These are phyloP conservation scores for Penicillium sp. DNA, from an alignment of 2,329 filamentous ascomycete genomes.

Conservation along the genomic window DNA sequence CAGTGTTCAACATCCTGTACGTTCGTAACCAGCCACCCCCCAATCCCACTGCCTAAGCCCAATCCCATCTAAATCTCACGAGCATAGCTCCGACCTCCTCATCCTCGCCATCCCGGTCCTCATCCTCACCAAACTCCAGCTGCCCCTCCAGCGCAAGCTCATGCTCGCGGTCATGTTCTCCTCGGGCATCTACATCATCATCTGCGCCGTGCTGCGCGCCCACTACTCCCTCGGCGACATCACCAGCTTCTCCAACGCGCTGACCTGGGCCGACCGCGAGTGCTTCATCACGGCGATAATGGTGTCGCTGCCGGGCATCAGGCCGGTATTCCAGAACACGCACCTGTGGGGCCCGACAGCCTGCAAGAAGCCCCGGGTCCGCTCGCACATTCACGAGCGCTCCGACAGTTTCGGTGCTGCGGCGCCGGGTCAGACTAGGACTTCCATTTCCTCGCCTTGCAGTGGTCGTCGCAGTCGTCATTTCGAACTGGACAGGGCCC, in stretches of 20 bases:
- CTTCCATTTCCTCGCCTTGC: conserved; percentile 8
- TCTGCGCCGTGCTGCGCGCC: conserved; percentile 26
- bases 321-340: conserved; percentile 22
- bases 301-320: conserved; percentile 26
- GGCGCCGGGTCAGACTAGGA: conserved; percentile 12
- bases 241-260: conserved; percentile 18
- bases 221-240: conserved; percentile 27
- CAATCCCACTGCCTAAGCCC: not conserved
- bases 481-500: conserved; percentile 12
- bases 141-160: conserved; percentile 22
- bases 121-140: conserved; percentile 20
- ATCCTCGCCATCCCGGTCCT: conserved; percentile 24
- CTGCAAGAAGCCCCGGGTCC: conserved; percentile 5
- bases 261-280: conserved; percentile 28
- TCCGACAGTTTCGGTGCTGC: conserved; percentile 13
- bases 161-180: conserved; percentile 24
- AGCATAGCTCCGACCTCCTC: conserved; percentile 18
- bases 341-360: conserved; percentile 15
- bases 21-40: not conserved
- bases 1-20: conserved; percentile 18
- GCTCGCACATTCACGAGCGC: conserved; percentile 7
- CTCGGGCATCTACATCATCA: conserved; percentile 30
- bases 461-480: conserved; percentile 1
- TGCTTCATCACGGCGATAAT: conserved; percentile 27
- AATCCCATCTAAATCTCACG: too few relatives aligned